Evolutionary conservation across 2,329 filamentous ascomycete species (phyloP), one percentile per base, ranked within the genome.

Genomic region (Aspergillus floridensis): DNA sequence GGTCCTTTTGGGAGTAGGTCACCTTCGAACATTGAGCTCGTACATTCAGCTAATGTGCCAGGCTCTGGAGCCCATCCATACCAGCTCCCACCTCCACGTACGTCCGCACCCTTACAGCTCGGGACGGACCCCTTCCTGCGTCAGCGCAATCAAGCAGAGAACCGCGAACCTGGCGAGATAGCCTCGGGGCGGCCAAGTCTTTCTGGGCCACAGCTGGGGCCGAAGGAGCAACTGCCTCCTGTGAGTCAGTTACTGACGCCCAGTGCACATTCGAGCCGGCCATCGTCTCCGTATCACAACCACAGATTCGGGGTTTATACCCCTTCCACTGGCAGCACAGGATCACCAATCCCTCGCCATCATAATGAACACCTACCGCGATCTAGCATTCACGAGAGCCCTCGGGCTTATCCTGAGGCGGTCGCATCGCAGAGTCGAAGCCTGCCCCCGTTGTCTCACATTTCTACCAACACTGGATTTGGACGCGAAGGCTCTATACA

Each of bases 1-100:
- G 75, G 75, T 64, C 71, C 73, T 56, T 76, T 76, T 66, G 75
- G 76, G 64, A 72, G 72, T 70, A 76, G 71, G 66, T 73, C 76
- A 64, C 70, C 73, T 63, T 60, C 63, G 16, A 44, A 44, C 51
- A 65, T 57, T 60, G 68, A 67, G 51, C 59, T 69, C 60, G 66
- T 69, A 48, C 62, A 50, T 62, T 50, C 66, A 65, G 70, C 72
- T 68, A 74, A 74, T 61, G 65, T 63, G 50, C 68, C 67, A 72
- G 70, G 69, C 53, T 50, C 67, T 49, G 71, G 63, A 65, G 67
- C 69, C 54, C 68, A 61, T 58, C 73, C 71, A 53, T 78, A 77
- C 63, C 74, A 75, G 59, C 76, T 78, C 56, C 76, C 76, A 57
- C 76, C 73, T 32, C 76, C 76, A 55, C 73, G 70, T 41, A 63